Base-by-base conservation (phyloP, 768 basidiomycete species). In the Panaeolus papilionaceus region DNA sequence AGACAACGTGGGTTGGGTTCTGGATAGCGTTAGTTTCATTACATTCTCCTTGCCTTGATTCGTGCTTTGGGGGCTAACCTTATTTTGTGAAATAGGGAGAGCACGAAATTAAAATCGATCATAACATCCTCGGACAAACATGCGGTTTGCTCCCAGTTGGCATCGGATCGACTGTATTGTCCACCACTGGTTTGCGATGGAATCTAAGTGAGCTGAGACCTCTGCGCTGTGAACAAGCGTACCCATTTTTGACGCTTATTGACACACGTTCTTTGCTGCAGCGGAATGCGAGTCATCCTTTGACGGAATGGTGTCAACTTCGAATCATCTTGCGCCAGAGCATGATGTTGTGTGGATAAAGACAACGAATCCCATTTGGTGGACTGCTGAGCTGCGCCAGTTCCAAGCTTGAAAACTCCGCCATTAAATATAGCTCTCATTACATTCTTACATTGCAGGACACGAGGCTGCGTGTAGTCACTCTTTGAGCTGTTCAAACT, bases 141-240 rank as follows among this genome's bases (percentile, higher is more conserved):
- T 99, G 98, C 75, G 98, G 96, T 0, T 85, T 99, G n/a, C 85
- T 99, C 10, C 98, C 98, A 0, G 86, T 99, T 2, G 98, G 96
- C 0, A 80, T 96, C 14, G 90, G 90, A 37, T 85, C 83, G 4
- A 92, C 95, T 0, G 77, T 87, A 16, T 80, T 99, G n/a, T 87
- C 92, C 2, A 98, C 96, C 0, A 85, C 79, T 0, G 98, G 98
- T 0, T 82, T 98, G 39, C 83, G 88, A 71, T 99, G 98, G 98
- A 92, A 99, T 77, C 77, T 98, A 54, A 85, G 96, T 92, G 72
- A 69, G 87, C 80, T 64, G 42, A 26, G 18, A 20, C 45, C 37
- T 64, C 26, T 33, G 49, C 12, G 9, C 47, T 49, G 11, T 10
- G 44, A 9, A 42, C n/a, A 63, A 40, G 14, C 20, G 12, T 11